Evolutionary conservation across 805 yeast genomes (phyloP).

Genomic region (Pichia membranifaciens): DNA sequence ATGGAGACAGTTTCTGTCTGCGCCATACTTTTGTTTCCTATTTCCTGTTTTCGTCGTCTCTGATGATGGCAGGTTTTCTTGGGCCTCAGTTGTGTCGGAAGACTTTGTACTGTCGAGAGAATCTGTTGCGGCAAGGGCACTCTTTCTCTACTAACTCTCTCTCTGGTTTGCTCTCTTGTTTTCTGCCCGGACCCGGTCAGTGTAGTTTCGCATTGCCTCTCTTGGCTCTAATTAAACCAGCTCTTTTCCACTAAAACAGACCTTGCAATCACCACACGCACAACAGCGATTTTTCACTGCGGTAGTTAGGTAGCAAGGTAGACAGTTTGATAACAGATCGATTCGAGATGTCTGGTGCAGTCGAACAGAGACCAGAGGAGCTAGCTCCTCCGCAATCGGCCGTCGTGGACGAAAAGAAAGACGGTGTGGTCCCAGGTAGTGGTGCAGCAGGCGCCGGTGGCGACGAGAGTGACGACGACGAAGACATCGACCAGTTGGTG

Average conservation of each 20-base stretch:
- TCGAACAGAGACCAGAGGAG: conserved; percentile 5
- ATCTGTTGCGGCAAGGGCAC: too few species aligned
- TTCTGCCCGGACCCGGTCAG: background rate
- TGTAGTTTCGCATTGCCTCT: too few species aligned
- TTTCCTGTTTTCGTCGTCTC: background rate
- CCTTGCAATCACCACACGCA: too few species aligned
- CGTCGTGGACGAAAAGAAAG: conserved; percentile 18
- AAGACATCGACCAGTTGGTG: conserved; percentile 65
- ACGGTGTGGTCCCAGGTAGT: background rate
- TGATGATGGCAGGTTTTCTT: background rate
- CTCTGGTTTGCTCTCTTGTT: conserved; percentile 1
- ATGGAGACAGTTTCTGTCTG: too few species aligned
- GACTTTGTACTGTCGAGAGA: too few species aligned
- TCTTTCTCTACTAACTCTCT: too few species aligned
- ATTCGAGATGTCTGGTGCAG: conserved; percentile 6
- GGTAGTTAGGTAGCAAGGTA: too few species aligned
- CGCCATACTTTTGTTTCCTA: conserved; percentile 2
- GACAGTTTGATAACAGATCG: too few species aligned
- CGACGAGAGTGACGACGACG: conserved; percentile 41
- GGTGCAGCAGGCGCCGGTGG: conserved; percentile 40
- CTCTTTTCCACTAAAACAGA: too few species aligned
- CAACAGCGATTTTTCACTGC: too few species aligned
- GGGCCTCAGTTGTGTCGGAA: too few species aligned
- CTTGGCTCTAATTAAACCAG: too few species aligned
- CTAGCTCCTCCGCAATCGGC: conserved; percentile 26